Conservation (phyloP, 164 flowering plant genomes). For the Vitis rupestris region DNA sequence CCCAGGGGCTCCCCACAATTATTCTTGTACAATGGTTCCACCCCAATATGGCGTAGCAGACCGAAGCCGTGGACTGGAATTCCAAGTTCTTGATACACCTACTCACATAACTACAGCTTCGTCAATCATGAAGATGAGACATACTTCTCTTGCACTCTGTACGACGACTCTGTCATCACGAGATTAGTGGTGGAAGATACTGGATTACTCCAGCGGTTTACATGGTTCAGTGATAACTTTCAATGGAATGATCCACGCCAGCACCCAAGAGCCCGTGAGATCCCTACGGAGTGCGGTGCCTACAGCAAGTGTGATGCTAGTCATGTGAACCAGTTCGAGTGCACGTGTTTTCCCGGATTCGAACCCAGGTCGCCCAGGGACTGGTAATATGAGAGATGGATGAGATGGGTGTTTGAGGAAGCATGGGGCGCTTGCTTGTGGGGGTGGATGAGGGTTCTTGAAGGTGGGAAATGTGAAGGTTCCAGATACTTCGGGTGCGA, state of each 20-base stretch:
- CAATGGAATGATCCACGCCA: background rate
- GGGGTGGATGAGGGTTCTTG: background rate
- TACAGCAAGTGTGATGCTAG: too few species aligned
- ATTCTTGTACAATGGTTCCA: too few species aligned
- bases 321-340: constrained; percentile 6
- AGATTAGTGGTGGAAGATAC: background rate
- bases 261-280: constrained; percentile 9
- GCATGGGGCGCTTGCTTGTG: background rate
- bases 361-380: constrained; percentile 19
- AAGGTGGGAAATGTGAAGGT: background rate
- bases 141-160: background rate
- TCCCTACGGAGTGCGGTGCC: constrained; percentile 8
- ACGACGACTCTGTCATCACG: background rate
- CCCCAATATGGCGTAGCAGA: too few species aligned
- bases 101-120: too few species aligned
- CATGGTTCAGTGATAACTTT: background rate
- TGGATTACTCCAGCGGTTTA: background rate
- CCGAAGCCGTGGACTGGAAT: too few species aligned
- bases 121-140: too few species aligned
- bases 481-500: background rate
- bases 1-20: too few species aligned
- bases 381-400: constrained; percentile 27
- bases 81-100: too few species aligned
- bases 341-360: constrained; percentile 29
- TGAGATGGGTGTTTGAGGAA: constrained; percentile 19